Evolutionary conservation across 306 rosid species (phyloP).

Genomic region (Hippophae gyantsensis): DNA sequence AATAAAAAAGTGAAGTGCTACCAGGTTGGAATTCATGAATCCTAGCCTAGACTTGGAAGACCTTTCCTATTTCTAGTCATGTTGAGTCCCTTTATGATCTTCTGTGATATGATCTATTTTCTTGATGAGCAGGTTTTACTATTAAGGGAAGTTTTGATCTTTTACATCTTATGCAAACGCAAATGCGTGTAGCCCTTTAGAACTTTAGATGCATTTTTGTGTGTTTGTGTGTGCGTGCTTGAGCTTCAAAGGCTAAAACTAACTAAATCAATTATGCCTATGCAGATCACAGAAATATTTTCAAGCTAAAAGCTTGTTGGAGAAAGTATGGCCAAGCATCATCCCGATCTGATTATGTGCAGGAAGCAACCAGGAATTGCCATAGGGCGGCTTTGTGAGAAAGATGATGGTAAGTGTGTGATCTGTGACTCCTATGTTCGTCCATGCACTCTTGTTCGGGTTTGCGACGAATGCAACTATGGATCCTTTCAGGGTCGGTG

Average conservation of each 20-base stretch:
- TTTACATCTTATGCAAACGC: too few relatives aligned
- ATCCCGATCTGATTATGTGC: conserved; percentile 89
- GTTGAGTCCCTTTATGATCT: too few relatives aligned
- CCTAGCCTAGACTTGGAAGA: too few relatives aligned
- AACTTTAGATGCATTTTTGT: too few relatives aligned
- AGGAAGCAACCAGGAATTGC: conserved; percentile 86
- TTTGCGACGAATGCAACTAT: conserved; percentile 79
- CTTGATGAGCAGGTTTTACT: too few relatives aligned
- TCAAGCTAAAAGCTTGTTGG: neutral
- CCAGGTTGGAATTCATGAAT: too few relatives aligned
- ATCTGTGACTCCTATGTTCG: conserved; percentile 81
- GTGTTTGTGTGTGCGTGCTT: too few relatives aligned
- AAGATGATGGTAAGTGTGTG: conserved; percentile 83
- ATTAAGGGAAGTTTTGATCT: too few relatives aligned
- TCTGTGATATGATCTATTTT: too few relatives aligned
- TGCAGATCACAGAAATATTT: neutral
- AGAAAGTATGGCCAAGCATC: conserved; percentile 65
- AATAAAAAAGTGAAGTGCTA: too few relatives aligned
- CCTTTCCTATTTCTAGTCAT: too few relatives aligned
- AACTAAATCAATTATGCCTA: neutral
- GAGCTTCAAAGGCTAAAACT: neutral
- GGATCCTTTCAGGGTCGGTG: conserved; percentile 78
- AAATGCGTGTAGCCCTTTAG: too few relatives aligned
- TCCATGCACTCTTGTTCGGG: conserved; percentile 86
- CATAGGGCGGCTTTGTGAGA: conserved; percentile 73